Base-by-base conservation (phyloP, 2,329 filamentous ascomycete species). In the Metarhizium brunneum region DNA sequence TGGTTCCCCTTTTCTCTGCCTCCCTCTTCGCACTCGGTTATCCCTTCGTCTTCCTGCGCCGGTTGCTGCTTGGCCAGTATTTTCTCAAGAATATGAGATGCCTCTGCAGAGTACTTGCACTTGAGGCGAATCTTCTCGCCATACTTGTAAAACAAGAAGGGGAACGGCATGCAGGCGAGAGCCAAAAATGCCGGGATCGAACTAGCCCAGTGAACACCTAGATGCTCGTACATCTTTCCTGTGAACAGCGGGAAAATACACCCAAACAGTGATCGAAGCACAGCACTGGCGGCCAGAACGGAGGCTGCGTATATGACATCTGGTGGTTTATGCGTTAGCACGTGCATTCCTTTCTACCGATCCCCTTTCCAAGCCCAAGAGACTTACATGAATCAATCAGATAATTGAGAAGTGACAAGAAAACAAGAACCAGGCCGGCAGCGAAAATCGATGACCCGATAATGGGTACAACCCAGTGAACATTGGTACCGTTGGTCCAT, bases 241-340 rank as follows among this genome's bases (percentile, higher is more conserved):
- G 86, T 88, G 69, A 90, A 90, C 0, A 91, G 76, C 0, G 87
- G 87, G 71, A 91, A 90, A 0, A 79, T 83, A 1, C 85, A 82
- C 56, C 86, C 87, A 58, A 90, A 88, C 14, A 88, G 70, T 0
- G 85, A 88, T 57, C 88, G 83, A 11, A 91, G 72, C 30, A 91
- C 82, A 2, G 83, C 78, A 68, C 85, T 90, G 50, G 86, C 87
- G 2, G 88, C 88, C 8, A 92, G 74, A 0, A 85, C 87, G 0
- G 84, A 88, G 0, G 88, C 88, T 1, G 89, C 88, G 59, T 86
- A 92, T 62, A 92, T 86, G 53, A 85, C 85, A 68, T 90, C 67
- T 71, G 50, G 3, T 29, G 7, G 7, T 7, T 35, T 32, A 4
- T 45, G 6, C n/a, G 16, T 32, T 30, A 48, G 18, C 13, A 30